These are phyloP conservation scores for Pythium utonaiense DNA, from an alignment of 352 stramenopile species.

Conservation along the genomic window DNA sequence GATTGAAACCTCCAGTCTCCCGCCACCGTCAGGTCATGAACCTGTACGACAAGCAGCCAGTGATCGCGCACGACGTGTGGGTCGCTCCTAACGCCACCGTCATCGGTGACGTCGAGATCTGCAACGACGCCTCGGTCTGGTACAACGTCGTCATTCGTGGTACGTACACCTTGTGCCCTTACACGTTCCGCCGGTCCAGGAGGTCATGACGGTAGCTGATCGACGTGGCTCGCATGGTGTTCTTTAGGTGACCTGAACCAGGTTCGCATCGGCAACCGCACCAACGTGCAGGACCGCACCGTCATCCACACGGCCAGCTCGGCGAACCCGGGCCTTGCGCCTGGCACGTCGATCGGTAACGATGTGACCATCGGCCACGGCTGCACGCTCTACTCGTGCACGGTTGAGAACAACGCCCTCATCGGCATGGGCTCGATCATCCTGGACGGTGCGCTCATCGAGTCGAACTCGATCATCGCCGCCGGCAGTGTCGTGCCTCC, in stretches of 20 bases:
- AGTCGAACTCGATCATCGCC: slow-evolving; percentile 93
- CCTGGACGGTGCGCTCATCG: slow-evolving; percentile 89
- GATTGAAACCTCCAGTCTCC: slow-evolving; percentile 59
- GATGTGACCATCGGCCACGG: slow-evolving; percentile 95
- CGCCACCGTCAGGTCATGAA: slow-evolving; percentile 92
- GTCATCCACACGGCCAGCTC: slow-evolving; percentile 92
- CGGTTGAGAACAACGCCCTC: slow-evolving; percentile 94
- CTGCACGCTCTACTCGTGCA: slow-evolving; percentile 95
- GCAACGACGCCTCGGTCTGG: slow-evolving; percentile 92
- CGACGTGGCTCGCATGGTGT: background rate
- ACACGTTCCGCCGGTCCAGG: background rate
- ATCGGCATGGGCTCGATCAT: slow-evolving; percentile 96
- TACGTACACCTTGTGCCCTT: slow-evolving; percentile 13
- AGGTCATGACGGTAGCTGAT: background rate
- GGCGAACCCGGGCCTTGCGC: slow-evolving; percentile 64
- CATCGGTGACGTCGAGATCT: slow-evolving; percentile 95
- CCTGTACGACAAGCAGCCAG: slow-evolving; percentile 90
- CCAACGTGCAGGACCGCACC: slow-evolving; percentile 96
- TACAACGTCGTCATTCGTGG: slow-evolving; percentile 96
- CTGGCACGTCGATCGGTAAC: slow-evolving; percentile 92
- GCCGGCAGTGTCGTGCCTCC: slow-evolving; percentile 93
- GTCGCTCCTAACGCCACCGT: slow-evolving; percentile 96
- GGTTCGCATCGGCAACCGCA: slow-evolving; percentile 94
- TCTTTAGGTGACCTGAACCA: slow-evolving; percentile 78
- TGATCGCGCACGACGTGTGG: slow-evolving; percentile 90